phyloP scores from a whole-genome alignment of 225 moss, liverwort and hornwort species.

The Physcomitrellopsis africana region DNA sequence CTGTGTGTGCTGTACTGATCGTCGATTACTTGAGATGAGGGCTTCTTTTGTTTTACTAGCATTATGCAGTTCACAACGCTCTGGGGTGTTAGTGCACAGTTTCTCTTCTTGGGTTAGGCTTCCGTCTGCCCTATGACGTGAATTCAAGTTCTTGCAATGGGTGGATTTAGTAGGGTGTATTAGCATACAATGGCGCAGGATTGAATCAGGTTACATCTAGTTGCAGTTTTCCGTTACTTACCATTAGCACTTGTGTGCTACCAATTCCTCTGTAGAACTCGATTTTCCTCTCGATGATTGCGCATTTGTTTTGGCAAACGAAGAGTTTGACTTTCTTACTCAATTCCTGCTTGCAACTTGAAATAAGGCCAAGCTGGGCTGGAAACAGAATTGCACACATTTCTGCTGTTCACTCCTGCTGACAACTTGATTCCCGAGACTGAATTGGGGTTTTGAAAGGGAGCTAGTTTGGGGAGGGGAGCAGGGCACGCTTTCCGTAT shows the following conservation, averaged over 20 bases:
- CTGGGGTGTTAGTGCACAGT: neutral
- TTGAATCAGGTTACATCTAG: too few species aligned
- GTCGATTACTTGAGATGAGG: neutral
- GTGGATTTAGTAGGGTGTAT: neutral
- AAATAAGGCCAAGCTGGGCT: constrained; percentile 1
- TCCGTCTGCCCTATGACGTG: neutral
- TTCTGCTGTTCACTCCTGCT: too few species aligned
- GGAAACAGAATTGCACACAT: neutral
- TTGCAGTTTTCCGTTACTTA: too few species aligned
- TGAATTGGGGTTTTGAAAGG: neutral
- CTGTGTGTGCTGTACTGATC: neutral
- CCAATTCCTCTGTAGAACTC: neutral
- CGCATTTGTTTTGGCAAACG: too few species aligned
- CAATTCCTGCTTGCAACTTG: neutral
- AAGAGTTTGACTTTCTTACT: constrained; percentile 2
- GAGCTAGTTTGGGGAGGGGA: constrained; percentile 5
- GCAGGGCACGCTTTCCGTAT: constrained; percentile 8
- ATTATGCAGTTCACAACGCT: neutral
- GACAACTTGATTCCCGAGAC: neutral
- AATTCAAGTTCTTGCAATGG: neutral
- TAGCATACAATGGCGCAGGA: too few species aligned
- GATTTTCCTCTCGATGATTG: neutral
- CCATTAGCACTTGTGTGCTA: too few species aligned
- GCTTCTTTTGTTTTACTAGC: too few species aligned
- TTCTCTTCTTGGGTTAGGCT: constrained; percentile 26